phyloP scores from a whole-genome alignment of 257 asterid genomes.

The Solanum lycopersicoides region DNA sequence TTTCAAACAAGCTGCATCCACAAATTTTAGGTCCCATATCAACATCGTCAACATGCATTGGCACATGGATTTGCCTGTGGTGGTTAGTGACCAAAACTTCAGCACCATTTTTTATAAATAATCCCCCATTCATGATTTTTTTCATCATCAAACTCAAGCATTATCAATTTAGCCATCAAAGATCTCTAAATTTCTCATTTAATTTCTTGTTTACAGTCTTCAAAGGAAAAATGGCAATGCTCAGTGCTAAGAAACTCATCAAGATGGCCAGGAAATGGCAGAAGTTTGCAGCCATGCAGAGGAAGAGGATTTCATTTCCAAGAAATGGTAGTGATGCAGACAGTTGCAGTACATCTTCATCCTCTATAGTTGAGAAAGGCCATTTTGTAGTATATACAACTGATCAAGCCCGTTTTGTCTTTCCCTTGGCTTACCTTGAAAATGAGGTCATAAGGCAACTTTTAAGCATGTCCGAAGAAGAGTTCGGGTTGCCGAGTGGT shows the following conservation, averaged over 20 bases:
- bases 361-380: slow-evolving; percentile 6
- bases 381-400: slow-evolving; percentile 21
- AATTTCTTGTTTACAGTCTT: background rate
- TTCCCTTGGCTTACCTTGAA: background rate
- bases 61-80: background rate
- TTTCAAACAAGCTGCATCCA: too few species aligned
- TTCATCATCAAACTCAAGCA: background rate
- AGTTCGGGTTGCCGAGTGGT: background rate
- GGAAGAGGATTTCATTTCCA: background rate
- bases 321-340: background rate
- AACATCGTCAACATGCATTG: background rate
- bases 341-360: background rate
- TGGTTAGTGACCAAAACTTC: background rate
- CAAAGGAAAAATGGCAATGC: background rate
- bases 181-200: background rate
- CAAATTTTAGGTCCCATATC: background rate
- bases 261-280: background rate
- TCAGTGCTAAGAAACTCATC: background rate
- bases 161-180: background rate
- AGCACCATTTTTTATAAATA: background rate
- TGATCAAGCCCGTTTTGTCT: background rate
- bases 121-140: too few species aligned
- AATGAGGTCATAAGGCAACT: background rate
- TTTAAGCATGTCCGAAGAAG: slow-evolving; percentile 12
- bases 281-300: background rate